These are phyloP conservation scores for Venturia aucupariae DNA, from an alignment of 2,329 filamentous ascomycete species.

Conservation along the genomic window DNA sequence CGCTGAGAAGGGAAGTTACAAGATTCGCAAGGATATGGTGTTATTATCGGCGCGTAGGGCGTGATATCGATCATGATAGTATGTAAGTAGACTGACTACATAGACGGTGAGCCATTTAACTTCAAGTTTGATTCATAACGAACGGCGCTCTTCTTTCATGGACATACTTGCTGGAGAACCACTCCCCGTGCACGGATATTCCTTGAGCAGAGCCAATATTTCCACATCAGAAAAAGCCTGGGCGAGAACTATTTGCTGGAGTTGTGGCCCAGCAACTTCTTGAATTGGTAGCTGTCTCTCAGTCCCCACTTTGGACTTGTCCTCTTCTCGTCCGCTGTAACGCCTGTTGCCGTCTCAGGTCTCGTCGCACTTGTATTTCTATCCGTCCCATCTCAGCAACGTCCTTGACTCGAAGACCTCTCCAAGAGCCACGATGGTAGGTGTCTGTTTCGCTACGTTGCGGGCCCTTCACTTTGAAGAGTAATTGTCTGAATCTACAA, in stretches of 20 bases:
- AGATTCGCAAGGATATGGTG: conserved; percentile 12
- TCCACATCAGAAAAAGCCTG: neutral
- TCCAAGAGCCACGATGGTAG: neutral
- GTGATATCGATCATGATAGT: neutral
- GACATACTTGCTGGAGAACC: too few relatives aligned
- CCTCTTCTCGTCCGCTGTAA: neutral
- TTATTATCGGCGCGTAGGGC: neutral
- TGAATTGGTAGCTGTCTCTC: neutral
- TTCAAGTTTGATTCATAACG: neutral
- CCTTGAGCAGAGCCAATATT: neutral
- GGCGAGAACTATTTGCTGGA: neutral
- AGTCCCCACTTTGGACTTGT: neutral
- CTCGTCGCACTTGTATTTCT: neutral
- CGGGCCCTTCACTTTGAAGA: neutral
- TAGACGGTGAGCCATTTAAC: neutral
- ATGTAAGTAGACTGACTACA: neutral
- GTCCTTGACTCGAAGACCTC: too few relatives aligned
- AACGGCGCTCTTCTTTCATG: too few relatives aligned
- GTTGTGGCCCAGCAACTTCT: neutral
- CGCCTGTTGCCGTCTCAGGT: neutral
- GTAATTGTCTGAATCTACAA: neutral
- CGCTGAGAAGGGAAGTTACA: neutral
- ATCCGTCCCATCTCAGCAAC: too few relatives aligned
- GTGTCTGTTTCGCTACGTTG: neutral
- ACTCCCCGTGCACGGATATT: too few relatives aligned